A percentile compares a stretch with the other conserved stretches of the same genome.
phyloP scores from a whole-genome alignment of 129 eudicot genomes.

The Flaveria sonorensis region DNA sequence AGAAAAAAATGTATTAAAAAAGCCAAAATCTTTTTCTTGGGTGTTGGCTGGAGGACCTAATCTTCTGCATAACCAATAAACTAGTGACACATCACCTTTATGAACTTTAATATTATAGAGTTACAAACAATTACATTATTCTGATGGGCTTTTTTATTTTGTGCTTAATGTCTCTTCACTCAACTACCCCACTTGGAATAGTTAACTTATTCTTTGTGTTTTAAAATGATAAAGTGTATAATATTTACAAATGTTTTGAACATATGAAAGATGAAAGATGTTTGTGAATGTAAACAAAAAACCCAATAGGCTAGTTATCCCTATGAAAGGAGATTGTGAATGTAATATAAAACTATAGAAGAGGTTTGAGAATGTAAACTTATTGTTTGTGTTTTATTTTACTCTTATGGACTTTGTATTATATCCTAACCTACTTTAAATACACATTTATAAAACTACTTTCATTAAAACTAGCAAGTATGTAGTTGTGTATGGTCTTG shows the following conservation, averaged over 20 bases:
- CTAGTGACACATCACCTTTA: constrained; percentile 3
- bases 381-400: background rate
- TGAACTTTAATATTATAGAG: background rate
- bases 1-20: background rate
- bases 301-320: too few relatives aligned
- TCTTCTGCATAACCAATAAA: constrained; percentile 28
- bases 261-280: background rate
- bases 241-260: background rate
- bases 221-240: background rate
- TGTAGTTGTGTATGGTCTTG: too few relatives aligned
- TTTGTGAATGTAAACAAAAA: background rate
- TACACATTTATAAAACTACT: background rate
- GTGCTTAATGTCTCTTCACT: constrained; percentile 6
- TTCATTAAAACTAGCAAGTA: background rate
- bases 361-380: too few relatives aligned
- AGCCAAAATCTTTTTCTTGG: background rate
- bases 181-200: constrained; percentile 18
- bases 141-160: background rate
- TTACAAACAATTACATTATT: background rate
- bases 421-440: background rate
- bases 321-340: too few relatives aligned
- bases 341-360: too few relatives aligned
- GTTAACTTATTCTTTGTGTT: constrained; percentile 15
- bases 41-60: constrained; percentile 37
- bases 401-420: background rate